Conservation (phyloP, 2,329 filamentous ascomycete species). For the Neurospora sp. region DNA sequence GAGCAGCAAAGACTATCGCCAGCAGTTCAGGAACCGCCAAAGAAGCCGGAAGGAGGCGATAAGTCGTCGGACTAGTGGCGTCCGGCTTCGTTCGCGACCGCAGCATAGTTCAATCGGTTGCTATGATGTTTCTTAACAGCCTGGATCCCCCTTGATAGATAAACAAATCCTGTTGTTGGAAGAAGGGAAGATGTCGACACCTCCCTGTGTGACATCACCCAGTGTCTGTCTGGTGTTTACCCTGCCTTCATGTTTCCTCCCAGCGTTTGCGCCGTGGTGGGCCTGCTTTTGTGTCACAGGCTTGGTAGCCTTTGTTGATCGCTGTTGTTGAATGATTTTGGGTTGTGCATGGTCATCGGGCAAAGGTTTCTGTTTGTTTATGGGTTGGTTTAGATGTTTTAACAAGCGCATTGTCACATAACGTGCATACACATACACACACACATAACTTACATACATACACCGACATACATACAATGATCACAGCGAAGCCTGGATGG, state of each 20-base stretch:
- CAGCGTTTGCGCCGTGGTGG: not conserved
- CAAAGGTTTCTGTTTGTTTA: not conserved
- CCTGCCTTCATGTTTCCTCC: not conserved
- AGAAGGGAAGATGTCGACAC: not conserved
- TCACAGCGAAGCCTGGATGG: not conserved
- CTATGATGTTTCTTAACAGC: not conserved
- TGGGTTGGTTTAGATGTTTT: not conserved
- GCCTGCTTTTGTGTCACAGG: not conserved
- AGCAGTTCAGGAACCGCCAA: not conserved
- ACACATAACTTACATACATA: not conserved
- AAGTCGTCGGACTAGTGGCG: not conserved
- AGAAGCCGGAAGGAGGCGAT: not conserved
- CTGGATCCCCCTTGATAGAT: not conserved
- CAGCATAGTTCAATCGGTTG: not conserved
- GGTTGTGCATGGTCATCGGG: not conserved
- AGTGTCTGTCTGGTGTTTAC: not conserved
- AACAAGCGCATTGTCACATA: not conserved
- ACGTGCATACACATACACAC: not conserved
- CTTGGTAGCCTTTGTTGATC: not conserved
- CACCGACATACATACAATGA: not conserved
- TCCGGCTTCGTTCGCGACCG: not conserved
- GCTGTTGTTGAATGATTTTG: not conserved
- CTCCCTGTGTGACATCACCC: not conserved
- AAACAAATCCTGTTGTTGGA: not conserved
- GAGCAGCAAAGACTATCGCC: constrained; percentile 1